Conservation (phyloP, 768 basidiomycete species). For the Boletus rubroflammeus region DNA sequence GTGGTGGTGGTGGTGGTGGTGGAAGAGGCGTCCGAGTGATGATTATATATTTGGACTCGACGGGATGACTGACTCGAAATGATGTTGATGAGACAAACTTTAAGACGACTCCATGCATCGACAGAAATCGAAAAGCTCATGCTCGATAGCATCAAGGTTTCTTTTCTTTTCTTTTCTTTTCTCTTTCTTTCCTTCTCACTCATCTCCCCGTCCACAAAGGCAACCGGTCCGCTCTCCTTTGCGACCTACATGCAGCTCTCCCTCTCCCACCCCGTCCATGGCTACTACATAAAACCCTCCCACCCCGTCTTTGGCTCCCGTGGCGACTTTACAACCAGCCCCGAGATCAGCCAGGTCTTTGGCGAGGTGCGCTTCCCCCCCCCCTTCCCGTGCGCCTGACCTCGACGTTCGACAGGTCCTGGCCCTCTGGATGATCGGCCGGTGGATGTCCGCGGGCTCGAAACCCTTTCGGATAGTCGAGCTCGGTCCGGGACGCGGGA, state of each 20-base stretch:
- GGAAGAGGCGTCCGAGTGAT: no score
- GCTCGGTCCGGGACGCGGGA: conserved; percentile 91
- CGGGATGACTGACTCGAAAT: conserved; percentile 12
- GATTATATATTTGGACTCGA: no score
- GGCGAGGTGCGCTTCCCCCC: conserved; percentile 72
- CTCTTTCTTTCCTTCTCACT: no score
- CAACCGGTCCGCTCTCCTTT: conserved; percentile 85
- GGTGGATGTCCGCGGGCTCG: conserved; percentile 60
- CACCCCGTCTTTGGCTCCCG: conserved; percentile 77
- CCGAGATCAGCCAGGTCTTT: conserved; percentile 94
- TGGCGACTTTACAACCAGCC: conserved; percentile 96
- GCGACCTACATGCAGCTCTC: conserved; percentile 91
- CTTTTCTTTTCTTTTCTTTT: no score
- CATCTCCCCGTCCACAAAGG: conserved; percentile 48
- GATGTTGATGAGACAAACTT: no score
- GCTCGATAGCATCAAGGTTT: conserved; percentile 68
- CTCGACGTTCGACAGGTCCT: conserved; percentile 56
- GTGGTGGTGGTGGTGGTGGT: no score
- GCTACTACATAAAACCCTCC: conserved; percentile 82
- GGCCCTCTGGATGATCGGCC: conserved; percentile 80
- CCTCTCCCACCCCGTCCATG: conserved; percentile 82
- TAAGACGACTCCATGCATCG: conserved; percentile 13
- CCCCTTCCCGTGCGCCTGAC: background rate
- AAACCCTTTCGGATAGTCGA: conserved; percentile 71
- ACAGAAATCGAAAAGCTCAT: conserved; percentile 63